phyloP scores from a whole-genome alignment of 73 alveolate genomes.

The Effrenium voratum region DNA sequence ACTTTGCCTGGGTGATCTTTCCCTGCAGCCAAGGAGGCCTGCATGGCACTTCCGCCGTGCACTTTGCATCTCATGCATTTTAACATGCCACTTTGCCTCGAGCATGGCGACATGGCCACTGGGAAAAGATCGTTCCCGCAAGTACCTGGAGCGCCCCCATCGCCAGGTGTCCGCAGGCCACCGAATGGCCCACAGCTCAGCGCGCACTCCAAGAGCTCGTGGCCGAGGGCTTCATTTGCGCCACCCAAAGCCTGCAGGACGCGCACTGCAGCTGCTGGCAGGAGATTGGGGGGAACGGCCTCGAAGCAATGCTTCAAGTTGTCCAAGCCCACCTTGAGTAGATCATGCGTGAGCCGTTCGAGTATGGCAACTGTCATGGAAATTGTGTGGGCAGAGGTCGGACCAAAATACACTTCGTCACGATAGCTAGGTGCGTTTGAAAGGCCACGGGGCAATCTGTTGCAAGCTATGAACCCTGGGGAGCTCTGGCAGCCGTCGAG shows the following conservation, averaged over 20 bases:
- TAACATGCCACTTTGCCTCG: slow-evolving; percentile 39
- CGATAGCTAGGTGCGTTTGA: too few species aligned
- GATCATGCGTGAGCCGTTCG: too few species aligned
- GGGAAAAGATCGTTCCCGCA: slow-evolving; percentile 57
- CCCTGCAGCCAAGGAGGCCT: slow-evolving; percentile 39
- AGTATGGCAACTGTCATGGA: too few species aligned
- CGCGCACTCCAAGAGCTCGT: slow-evolving; percentile 64
- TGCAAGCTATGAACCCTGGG: neutral
- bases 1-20: neutral
- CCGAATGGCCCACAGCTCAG: neutral
- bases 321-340: slow-evolving; percentile 64
- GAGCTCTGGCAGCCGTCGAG: neutral
- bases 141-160: slow-evolving; percentile 12
- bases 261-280: neutral
- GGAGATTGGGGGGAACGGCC: neutral
- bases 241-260: slow-evolving; percentile 62
- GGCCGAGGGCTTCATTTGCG: slow-evolving; percentile 62
- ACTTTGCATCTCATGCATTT: neutral
- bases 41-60: neutral
- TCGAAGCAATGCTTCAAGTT: slow-evolving; percentile 69
- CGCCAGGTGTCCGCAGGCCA: too few species aligned
- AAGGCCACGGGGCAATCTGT: too few species aligned
- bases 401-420: too few species aligned
- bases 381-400: too few species aligned
- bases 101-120: slow-evolving; percentile 26